Base-by-base conservation (phyloP, 352 stramenopile species). In the Globisporangium nagaii region DNA sequence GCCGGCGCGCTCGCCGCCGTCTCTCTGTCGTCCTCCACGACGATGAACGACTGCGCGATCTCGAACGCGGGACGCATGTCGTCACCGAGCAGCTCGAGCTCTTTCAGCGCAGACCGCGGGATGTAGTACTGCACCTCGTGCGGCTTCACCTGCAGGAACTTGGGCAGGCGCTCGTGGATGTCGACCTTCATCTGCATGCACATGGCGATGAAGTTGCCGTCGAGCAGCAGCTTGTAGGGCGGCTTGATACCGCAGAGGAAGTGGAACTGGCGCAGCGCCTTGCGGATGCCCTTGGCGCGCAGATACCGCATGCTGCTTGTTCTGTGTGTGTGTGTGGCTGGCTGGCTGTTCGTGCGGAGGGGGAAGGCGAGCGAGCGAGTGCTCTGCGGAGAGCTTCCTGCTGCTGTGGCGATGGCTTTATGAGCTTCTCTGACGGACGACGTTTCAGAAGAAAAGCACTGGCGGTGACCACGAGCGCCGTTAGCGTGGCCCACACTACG, bases 161-260 rank as follows among this genome's bases (percentile, higher is more conserved):
- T 90, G 45, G 84, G 74, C 62, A 94, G 46, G 37, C 84, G 81
- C 63, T 86, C 80, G 20, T 67, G 73, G 28, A 92, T 60, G 62
- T 91, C 78, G 27, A 94, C 78, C 55, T 94, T 90, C 82, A 92
- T 92, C 67, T 94, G 79, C 42, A 86, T 54, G 62, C 81, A 92
- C 79, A 92, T 90, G 48, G 79, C 84, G 31, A 94, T 72, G 56
- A 94, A 94, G 74, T 92, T 94, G 51, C 79, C 80, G 59, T 94
- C 84, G 48, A 94, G 66, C 27, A 94, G 71, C 17, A 90, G 66
- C 50, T 87, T 86, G 65, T 92, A 94, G 9, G 84, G 84, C 34
- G 81, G 58, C 56, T 92, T 94, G 66, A 94, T 86, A 35, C 84
- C 84, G 60, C 82, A 94, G 50, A 92, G 63, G 57, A 94, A 91